Evolutionary conservation across 768 basidiomycete species (phyloP).

Genomic region (Calocera viscosa): DNA sequence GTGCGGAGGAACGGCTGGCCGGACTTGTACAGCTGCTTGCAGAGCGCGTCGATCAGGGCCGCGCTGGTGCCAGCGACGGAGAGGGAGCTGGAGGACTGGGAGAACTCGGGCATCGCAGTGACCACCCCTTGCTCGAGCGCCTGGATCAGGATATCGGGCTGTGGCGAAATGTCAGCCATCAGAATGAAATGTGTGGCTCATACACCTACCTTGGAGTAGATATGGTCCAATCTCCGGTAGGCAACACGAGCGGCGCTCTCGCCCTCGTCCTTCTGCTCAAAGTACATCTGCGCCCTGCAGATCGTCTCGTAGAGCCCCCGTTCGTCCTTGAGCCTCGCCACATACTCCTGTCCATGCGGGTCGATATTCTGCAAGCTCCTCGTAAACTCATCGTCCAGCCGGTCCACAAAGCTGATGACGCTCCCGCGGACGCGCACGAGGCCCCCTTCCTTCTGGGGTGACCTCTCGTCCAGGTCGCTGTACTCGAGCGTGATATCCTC

Average conservation of each 20-base stretch:
- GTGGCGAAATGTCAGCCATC: conserved; percentile 13
- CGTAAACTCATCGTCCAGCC: conserved; percentile 96
- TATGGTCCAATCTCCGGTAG: conserved; percentile 92
- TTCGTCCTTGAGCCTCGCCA: conserved; percentile 93
- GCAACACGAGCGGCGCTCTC: conserved; percentile 79
- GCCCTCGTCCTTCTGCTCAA: conserved; percentile 62
- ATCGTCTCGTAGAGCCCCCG: conserved; percentile 87
- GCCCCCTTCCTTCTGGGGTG: conserved; percentile 50
- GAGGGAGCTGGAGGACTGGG: conserved; percentile 53
- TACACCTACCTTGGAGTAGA: conserved; percentile 79
- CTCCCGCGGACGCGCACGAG: conserved; percentile 83
- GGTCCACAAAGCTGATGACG: conserved; percentile 90
- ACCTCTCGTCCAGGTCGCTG: conserved; percentile 76
- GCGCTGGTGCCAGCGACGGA: conserved; percentile 45
- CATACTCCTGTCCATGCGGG: conserved; percentile 97
- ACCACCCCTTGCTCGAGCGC: conserved; percentile 68
- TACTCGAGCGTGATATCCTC: conserved; percentile 84
- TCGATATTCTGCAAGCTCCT: conserved; percentile 95
- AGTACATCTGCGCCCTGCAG: conserved; percentile 81
- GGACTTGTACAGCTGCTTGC: conserved; percentile 84
- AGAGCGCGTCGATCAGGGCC: conserved; percentile 74
- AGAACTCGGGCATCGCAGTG: conserved; percentile 30
- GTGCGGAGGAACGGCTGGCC: conserved; percentile 86
- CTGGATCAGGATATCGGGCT: conserved; percentile 88
- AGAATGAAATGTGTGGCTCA: conserved; percentile 10